Evolutionary conservation across 257 asterid species (phyloP), one percentile per base, ranked within the genome.

Genomic region (Sherardia arvensis): DNA sequence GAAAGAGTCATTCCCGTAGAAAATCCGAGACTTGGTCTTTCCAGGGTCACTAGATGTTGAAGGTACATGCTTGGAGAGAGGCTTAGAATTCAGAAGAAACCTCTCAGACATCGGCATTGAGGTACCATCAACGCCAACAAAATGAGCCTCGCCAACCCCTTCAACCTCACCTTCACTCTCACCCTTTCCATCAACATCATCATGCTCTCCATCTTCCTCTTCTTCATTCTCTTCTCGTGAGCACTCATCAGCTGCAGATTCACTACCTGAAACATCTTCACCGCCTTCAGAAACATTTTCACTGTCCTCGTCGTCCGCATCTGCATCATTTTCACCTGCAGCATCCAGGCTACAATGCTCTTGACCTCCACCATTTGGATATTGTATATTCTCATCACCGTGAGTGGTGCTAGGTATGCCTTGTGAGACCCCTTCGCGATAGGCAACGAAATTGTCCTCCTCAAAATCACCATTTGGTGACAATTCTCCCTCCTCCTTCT

Each of bases 81-180:
- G 99, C 71, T 82, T 93, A 71, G 89, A 81, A 7, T 82, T 77
- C 64, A 73, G 75, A 61, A 79, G 77, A 74, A 83, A 80, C 27
- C 83, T 79, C 67, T 84, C 95, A 38, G 97, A 80, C 67, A 69
- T 83, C 27, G 87, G 90, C 60, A 81, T 47, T 1, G 67, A 74
- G 51, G 76, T 67, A 66, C 84, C 83, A 67, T 87, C 96, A 61
- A 80, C 88, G 53, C 85, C 85, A 72, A 67, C 78, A 65, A 54
- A 77, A 64, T 81, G 95, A 71, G 86, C 85, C 73, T 85, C 99
- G 74, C 84, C 73, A 22, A 73, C 80, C 63, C 81, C 87, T 71
- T 87, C 99, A 0, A 84, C 97, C 72, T 94, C 99, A 72, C 92
- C 95, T 78, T 90, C 99, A 80, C 96, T 86, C 85, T 85, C 99